Base-by-base conservation (phyloP, 1,284 basidiomycete species). In the Pulchroboletus neoregius region DNA sequence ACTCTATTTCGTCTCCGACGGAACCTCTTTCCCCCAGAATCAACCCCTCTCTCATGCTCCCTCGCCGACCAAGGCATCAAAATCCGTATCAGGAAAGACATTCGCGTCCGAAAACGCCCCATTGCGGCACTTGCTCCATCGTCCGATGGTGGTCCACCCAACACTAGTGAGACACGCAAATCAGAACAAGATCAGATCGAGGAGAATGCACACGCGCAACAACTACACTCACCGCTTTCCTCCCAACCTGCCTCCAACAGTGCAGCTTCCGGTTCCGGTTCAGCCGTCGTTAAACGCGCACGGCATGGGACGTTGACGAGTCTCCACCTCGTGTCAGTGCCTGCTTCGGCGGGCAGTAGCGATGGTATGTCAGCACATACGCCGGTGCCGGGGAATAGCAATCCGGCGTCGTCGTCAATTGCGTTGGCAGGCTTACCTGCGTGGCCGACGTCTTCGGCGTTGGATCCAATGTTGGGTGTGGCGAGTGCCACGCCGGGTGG, bases 21-120 rank as follows among this genome's bases (percentile, higher is more conserved):
- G 43, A 28, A 28, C 28, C 35, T 39, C 38, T 16, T 20, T 39
- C 33, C n/a, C 34, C 33, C 63, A 90, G 91, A 92, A 67, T 91
- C 90, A 0, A 94, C 92, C 0, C 84, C 87, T 13, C 73, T 94
- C 1, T 94, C 92, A 2, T 89, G 86, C 56, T 87, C 87, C 0
- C 78, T 95, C 48, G 90, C 92, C 9, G 88, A 92, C 60, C 92
- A 95, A 68, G 92, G 92, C 4, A 88, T 94, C 65, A 94, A 94
- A 68, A 93, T 95, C 39, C 82, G 92, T 22, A 93, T 94, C 32
- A 80, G 91, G 35, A 93, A 92, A 65, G 90, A 93, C 55, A 90
- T 90, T 33, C 80, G 88, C 2, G 82, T 87, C 20, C 78, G 88
- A 51, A 90, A 90, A 63, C 73, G 80, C 10, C 77, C 80, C 1